Percentiles rank a stretch among this genome's conserved stretches.
Evolutionary conservation across 1,284 basidiomycete species (phyloP).

Genomic region (Athelia sp.): DNA sequence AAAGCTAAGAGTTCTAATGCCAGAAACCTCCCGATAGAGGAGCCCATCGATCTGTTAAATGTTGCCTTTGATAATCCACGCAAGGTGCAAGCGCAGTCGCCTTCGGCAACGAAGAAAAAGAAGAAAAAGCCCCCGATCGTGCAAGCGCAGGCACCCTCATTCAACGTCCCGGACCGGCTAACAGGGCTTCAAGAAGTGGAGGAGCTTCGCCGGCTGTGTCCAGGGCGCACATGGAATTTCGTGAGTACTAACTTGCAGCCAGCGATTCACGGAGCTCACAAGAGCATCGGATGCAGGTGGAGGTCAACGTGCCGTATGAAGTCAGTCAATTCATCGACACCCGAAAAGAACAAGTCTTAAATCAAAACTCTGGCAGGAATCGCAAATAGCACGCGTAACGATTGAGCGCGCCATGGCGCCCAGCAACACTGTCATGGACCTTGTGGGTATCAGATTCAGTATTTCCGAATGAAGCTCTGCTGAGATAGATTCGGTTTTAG

Average conservation of each 20-base stretch:
- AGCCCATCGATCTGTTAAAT: conserved; percentile 92
- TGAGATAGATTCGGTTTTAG: conserved; percentile 32
- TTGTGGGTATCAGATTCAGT: conserved; percentile 49
- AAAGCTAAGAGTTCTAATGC: neutral
- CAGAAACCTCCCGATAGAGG: conserved; percentile 65
- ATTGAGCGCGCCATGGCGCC: conserved; percentile 82
- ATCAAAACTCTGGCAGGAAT: conserved; percentile 47
- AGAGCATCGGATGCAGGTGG: conserved; percentile 43
- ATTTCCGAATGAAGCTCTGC: neutral
- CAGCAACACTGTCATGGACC: conserved; percentile 84
- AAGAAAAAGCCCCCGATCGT: conserved; percentile 21
- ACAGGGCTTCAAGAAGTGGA: conserved; percentile 76
- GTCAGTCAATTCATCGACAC: conserved; percentile 35
- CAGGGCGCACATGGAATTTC: conserved; percentile 84
- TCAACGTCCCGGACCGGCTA: conserved; percentile 82
- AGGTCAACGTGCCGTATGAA: conserved; percentile 80
- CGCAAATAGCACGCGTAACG: conserved; percentile 43
- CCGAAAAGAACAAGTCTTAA: conserved; percentile 6
- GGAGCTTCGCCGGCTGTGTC: conserved; percentile 72
- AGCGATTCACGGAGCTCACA: conserved; percentile 1
- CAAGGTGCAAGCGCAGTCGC: conserved; percentile 46
- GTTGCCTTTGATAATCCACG: conserved; percentile 95
- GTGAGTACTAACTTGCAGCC: conserved; percentile 34
- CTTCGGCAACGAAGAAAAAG: conserved; percentile 35
- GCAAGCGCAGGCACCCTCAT: conserved; percentile 23